These are phyloP conservation scores for Candida germanica DNA, from an alignment of 805 yeast genomes.

Conservation along the genomic window DNA sequence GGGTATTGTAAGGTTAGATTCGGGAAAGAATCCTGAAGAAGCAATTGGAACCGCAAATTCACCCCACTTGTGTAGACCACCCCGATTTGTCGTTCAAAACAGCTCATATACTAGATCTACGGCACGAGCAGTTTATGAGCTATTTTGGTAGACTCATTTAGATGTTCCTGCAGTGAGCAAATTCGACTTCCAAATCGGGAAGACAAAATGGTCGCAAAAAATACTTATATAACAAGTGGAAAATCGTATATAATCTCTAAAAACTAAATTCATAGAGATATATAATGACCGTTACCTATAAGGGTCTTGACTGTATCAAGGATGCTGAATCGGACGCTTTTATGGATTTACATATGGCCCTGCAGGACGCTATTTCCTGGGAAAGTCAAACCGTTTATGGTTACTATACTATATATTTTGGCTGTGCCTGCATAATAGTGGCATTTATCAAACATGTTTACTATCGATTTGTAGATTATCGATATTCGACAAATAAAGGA, in stretches of 20 bases:
- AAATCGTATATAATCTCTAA: too few relatives aligned
- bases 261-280: background rate
- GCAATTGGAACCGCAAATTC: too few relatives aligned
- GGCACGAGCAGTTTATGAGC: too few relatives aligned
- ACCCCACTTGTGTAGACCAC: too few relatives aligned
- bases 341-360: conserved; percentile 14
- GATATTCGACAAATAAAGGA: conserved; percentile 12
- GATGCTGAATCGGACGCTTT: conserved; percentile 26
- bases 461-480: conserved; percentile 23
- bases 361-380: conserved; percentile 32
- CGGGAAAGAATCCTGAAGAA: background rate
- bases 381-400: conserved; percentile 30
- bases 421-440: conserved; percentile 32
- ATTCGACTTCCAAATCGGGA: background rate
- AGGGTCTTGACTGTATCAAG: conserved; percentile 39
- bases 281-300: conserved; percentile 17
- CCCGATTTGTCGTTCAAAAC: too few relatives aligned
- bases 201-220: background rate
- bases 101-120: too few relatives aligned
- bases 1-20: background rate
- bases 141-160: too few relatives aligned
- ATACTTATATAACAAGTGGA: background rate
- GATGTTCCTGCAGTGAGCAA: conserved; percentile 3
- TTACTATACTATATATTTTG: conserved; percentile 37
- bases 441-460: conserved; percentile 32